Conservation (phyloP, 2,329 filamentous ascomycete genomes). For the Lasiodiplodia sp. region DNA sequence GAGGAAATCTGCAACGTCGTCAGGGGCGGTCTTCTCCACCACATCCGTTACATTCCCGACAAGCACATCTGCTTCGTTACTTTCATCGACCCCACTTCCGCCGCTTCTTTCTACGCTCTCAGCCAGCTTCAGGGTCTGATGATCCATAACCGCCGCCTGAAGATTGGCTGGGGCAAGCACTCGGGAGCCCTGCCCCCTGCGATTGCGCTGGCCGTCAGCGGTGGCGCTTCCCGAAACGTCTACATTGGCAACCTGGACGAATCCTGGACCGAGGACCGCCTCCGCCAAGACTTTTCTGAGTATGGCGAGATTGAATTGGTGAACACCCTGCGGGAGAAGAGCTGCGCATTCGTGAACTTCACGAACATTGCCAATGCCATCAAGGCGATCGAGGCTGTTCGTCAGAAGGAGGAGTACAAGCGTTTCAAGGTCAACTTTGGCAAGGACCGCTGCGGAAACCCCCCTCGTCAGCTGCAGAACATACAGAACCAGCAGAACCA, state of each 20-base stretch:
- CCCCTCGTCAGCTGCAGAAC: constrained; percentile 81
- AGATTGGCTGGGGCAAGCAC: constrained; percentile 99
- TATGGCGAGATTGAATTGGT: constrained; percentile 98
- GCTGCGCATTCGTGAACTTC: constrained; percentile 99
- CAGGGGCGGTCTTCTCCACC: constrained; percentile 90
- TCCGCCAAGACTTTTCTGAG: constrained; percentile 95
- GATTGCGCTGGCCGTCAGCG: constrained; percentile 93
- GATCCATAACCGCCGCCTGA: constrained; percentile 97
- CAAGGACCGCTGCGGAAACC: constrained; percentile 97
- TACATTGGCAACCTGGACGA: constrained; percentile 98
- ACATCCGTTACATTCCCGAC: constrained; percentile 98
- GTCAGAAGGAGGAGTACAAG: constrained; percentile 94
- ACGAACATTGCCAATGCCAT: constrained; percentile 99
- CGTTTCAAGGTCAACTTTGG: constrained; percentile 99
- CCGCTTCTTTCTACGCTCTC: constrained; percentile 95
- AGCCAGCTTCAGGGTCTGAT: constrained; percentile 98
- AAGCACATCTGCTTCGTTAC: constrained; percentile 99
- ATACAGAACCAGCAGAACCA: constrained; percentile 65
- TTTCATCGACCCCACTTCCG: constrained; percentile 97
- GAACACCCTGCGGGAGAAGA: constrained; percentile 96
- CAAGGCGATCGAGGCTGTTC: constrained; percentile 96
- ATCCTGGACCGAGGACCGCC: constrained; percentile 93
- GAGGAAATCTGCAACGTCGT: constrained; percentile 99
- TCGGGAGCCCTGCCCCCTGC: constrained; percentile 94
- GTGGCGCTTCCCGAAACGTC: constrained; percentile 96